Evolutionary conservation across 192 early-diverging fungal genomes (phyloP).

Genomic region (Haplosporangium gracile): DNA sequence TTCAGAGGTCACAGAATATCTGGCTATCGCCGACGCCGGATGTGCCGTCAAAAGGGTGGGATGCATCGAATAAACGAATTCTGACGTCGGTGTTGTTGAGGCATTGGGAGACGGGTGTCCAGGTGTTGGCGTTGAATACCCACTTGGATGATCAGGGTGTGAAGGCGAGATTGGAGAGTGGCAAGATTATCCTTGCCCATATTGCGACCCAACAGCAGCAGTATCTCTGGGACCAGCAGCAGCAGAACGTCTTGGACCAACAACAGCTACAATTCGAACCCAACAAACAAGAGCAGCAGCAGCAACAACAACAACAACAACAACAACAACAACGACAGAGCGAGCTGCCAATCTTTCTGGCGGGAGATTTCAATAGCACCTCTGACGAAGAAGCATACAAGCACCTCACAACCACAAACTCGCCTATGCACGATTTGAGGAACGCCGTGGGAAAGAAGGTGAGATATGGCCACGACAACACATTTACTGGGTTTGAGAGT

Average conservation of each 20-base stretch:
- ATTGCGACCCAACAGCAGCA: conserved; percentile 1
- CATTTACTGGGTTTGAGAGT: conserved; percentile 25
- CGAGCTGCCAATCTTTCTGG: conserved; percentile 8
- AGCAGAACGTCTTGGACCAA: background rate
- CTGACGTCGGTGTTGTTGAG: conserved; percentile 17
- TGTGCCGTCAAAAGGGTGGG: conserved; percentile 20
- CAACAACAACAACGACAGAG: background rate
- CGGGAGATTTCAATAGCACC: conserved; percentile 21
- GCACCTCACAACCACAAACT: background rate
- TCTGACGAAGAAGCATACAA: conserved; percentile 19
- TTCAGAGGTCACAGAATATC: conserved; percentile 3
- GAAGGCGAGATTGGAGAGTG: conserved; percentile 12
- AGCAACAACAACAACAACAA: background rate
- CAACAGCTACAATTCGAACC: background rate
- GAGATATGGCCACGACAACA: conserved; percentile 15
- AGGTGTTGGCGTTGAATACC: conserved; percentile 25
- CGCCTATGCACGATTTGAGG: conserved; percentile 5
- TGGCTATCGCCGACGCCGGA: conserved; percentile 32
- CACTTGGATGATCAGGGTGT: conserved; percentile 29
- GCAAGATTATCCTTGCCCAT: conserved; percentile 19
- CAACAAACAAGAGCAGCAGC: too few relatives aligned
- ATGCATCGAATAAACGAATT: conserved; percentile 26
- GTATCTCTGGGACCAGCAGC: background rate
- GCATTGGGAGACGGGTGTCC: conserved; percentile 8
- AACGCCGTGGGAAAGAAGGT: conserved; percentile 15